Evolutionary conservation across 176 grass and related monocot species (phyloP).

Genomic region (Oryza nivara): DNA sequence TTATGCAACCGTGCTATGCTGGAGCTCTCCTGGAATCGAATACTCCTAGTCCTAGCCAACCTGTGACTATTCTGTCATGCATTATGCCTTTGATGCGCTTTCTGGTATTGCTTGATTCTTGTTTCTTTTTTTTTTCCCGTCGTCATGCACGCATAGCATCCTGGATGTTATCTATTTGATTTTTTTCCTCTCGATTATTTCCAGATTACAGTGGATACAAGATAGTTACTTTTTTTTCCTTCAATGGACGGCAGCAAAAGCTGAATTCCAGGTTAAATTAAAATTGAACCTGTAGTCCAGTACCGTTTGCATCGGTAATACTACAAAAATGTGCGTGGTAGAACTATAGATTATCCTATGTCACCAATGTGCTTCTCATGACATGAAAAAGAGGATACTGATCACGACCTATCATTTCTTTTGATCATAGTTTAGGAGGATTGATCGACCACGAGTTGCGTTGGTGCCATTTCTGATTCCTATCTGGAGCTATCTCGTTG

Average conservation of each 20-base stretch:
- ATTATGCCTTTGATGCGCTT: background rate
- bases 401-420: background rate
- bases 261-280: background rate
- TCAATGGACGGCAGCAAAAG: background rate
- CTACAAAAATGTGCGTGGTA: background rate
- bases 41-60: slow-evolving; percentile 22
- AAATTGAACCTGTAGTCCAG: background rate
- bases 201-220: background rate
- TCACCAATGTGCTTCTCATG: background rate
- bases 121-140: background rate
- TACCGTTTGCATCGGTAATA: background rate
- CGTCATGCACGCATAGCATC: background rate
- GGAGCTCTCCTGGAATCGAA: slow-evolving; percentile 31
- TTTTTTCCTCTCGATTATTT: background rate
- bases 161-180: background rate
- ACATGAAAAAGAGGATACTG: background rate
- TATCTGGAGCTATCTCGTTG: background rate
- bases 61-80: slow-evolving; percentile 31
- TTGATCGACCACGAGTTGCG: background rate
- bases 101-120: slow-evolving; percentile 19
- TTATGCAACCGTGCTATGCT: slow-evolving; percentile 26
- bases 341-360: too few relatives aligned
- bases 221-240: background rate
- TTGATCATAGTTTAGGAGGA: background rate
- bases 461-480: background rate